Base-by-base conservation (phyloP, 1,284 basidiomycete genomes). In the Mrakiaceae sp. region DNA sequence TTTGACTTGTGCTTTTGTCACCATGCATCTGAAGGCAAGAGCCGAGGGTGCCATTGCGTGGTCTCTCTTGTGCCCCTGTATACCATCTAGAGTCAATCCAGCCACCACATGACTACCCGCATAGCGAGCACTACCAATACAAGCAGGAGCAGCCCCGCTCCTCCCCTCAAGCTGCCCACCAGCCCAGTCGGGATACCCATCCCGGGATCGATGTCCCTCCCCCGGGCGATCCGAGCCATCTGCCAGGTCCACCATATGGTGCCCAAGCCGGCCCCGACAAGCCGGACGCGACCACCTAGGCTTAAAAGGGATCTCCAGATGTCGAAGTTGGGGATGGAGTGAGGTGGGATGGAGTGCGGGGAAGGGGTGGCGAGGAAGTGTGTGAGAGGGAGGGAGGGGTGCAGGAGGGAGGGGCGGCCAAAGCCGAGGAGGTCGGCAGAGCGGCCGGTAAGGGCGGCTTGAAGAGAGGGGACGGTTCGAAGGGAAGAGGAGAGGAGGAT, bases 401-500 rank as follows among this genome's bases (percentile, higher is more conserved):
- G 52, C 11, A 58, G 53, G 63, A 64, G 7, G 8, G 63, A 59
- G 9, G 63, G 63, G 10, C 63, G 58, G 11, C 40, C 63, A 9
- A 64, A 64, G 0, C 58, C 58, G 7, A 64, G 56, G n/a, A 64
- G 58, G 43, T 64, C 51, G 44, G 58, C 49, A 3, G 60, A 27
- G 7, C 40, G 52, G 39, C 12, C n/a, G 3, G 52, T 9, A 14
- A 64, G 51, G 10, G 58, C 52, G 8, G 58, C 47, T 4, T 14
- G 6, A 2, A 64, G 44, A 10, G 42, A 11, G 11, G 16, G 27
- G 3, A 53, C 16, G 16, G 63, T 39, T 5, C 58, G 52, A 6
- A 64, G 58, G n/a, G 63, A 64, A 39, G 56, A 58, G 12, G 63
- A 64, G 39, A 64, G 58, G n/a, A 64, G 51, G 47, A 64, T 27